A percentile compares a stretch with the other conserved stretches of the same genome.
Conservation (phyloP, 371 early-diverging fungal species). For the Saksenaea vasiformis region DNA sequence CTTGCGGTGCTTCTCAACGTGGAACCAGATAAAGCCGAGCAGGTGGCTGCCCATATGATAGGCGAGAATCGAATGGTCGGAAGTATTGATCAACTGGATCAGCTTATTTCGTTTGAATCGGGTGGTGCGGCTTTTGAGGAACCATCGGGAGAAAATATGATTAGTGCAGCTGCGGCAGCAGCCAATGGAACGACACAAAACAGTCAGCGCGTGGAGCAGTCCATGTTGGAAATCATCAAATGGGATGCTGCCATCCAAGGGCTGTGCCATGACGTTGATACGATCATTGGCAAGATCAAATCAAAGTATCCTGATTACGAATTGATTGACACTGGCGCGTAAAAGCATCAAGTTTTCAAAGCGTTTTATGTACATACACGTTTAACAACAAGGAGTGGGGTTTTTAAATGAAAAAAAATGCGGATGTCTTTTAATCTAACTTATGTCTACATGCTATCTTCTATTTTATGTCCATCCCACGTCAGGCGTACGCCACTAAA, state of each 20-base stretch:
- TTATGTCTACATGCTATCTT: background rate
- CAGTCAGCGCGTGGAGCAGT: conserved; percentile 40
- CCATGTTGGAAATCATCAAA: conserved; percentile 49
- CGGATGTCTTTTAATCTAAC: background rate
- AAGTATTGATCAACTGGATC: conserved; percentile 88
- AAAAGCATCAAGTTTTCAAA: background rate
- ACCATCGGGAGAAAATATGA: conserved; percentile 21
- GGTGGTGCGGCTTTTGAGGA: conserved; percentile 45
- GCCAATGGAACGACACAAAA: conserved; percentile 29
- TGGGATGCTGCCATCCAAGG: conserved; percentile 68
- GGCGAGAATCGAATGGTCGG: conserved; percentile 87
- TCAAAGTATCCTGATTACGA: conserved; percentile 57
- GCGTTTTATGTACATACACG: background rate
- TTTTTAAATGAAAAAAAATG: background rate
- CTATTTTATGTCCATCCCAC: background rate
- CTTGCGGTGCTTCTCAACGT: conserved; percentile 80
- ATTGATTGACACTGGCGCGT: conserved; percentile 5
- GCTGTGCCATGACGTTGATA: conserved; percentile 62
- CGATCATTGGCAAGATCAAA: conserved; percentile 55
- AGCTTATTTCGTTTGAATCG: conserved; percentile 83
- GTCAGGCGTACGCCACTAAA: background rate
- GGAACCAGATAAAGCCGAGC: conserved; percentile 81
- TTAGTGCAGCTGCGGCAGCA: conserved; percentile 35
- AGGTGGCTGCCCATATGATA: conserved; percentile 86
- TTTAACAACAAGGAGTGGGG: background rate